A percentile compares a stretch with the other conserved stretches of the same genome.
Evolutionary conservation across 2,329 filamentous ascomycete species (phyloP).

Genomic region (Pseudogymnoascus sp.): DNA sequence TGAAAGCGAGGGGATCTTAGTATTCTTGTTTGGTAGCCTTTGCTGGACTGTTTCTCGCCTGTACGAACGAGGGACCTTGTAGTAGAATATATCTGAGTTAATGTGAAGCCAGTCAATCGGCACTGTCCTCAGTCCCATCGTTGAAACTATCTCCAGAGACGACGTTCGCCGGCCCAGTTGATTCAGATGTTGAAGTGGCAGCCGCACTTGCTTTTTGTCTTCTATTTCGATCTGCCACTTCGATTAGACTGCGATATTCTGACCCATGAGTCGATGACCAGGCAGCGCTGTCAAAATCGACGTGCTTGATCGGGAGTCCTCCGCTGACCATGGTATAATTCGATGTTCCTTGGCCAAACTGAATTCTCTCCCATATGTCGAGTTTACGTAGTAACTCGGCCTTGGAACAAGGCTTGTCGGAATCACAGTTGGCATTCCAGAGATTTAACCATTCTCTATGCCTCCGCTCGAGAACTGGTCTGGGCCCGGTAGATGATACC

Average conservation of each 20-base stretch:
- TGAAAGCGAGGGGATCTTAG: not conserved
- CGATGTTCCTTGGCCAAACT: constrained; percentile 53
- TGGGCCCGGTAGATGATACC: constrained; percentile 62
- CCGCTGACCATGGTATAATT: constrained; percentile 33
- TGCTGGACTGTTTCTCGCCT: not conserved
- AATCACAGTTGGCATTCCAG: constrained; percentile 96
- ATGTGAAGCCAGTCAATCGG: not conserved
- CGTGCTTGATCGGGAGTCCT: constrained; percentile 60
- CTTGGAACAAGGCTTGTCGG: constrained; percentile 62
- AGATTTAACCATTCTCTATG: constrained; percentile 92
- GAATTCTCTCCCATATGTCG: constrained; percentile 77
- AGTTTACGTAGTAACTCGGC: constrained; percentile 69
- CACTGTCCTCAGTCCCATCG: not conserved
- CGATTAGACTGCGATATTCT: constrained; percentile 75
- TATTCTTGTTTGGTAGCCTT: not conserved
- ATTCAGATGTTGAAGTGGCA: not conserved
- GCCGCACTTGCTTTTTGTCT: constrained; percentile 28
- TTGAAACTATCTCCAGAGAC: not conserved
- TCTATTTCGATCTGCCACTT: constrained; percentile 55
- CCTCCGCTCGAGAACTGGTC: constrained; percentile 64
- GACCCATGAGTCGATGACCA: constrained; percentile 68
- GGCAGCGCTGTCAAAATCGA: constrained; percentile 75
- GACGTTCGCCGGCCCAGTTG: not conserved
- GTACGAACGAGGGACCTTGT: not conserved
- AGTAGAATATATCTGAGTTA: not conserved